Base-by-base conservation (phyloP, 1,284 basidiomycete species). In the Ustilago bromivora region DNA sequence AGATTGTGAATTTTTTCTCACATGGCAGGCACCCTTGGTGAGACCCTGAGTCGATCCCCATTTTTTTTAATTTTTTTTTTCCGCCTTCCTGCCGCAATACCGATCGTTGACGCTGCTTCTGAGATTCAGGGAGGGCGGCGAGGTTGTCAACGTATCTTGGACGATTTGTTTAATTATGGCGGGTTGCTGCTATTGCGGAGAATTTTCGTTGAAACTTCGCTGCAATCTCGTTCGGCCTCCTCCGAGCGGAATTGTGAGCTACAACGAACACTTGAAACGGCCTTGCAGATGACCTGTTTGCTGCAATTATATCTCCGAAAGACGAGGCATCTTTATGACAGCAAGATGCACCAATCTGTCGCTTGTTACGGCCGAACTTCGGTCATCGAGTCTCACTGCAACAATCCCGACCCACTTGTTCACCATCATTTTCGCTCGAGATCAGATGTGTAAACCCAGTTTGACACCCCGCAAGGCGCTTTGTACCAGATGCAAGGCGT, bases 151-250 rank as follows among this genome's bases (percentile, higher is more conserved):
- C 12, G 19, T 46, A 23, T 23, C 43, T 46, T 19, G 11, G 43
- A 46, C 11, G 43, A 46, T 4, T 9, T 51, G 49, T 56, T 19
- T 56, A 38, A 56, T 56, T 19, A 28, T 28, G 23, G 38, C 54
- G 23, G 32, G 52, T 31, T 34, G 23, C 12, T 32, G 38, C 40
- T 40, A 11, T 31, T 34, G 28, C 71, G 71, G 71, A 73, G 65
- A 68, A 63, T 68, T 58, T 65, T 73, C 71, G 71, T 61, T 61
- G 43, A 55, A 73, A 73, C 54, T 67, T 73, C 66, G 71, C 61
- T 68, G 61, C 23, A 66, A 57, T 40, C 54, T 72, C 61, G 70
- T 55, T 58, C 67, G 54, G 61, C 47, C 56, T 56, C 31, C 17
- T 13, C 49, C 28, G 49, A 23, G 31, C 49, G 23, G 49, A 51